These are phyloP conservation scores for Leccinum subtestaceum DNA, from an alignment of 768 basidiomycete species.

Conservation along the genomic window DNA sequence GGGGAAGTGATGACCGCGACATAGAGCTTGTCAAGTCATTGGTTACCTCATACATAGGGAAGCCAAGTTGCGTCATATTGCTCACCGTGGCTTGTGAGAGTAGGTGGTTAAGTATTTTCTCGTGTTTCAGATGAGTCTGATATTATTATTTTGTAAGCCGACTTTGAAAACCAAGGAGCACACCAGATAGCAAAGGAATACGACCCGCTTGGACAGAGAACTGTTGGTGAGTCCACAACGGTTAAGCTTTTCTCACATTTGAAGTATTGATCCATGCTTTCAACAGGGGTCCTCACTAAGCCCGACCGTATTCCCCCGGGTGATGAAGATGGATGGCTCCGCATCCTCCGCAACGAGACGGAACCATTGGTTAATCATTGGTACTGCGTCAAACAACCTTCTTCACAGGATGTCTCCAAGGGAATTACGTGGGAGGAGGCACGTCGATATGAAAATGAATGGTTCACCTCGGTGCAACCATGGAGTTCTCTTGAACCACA, in stretches of 20 bases:
- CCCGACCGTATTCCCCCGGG: conserved; percentile 52
- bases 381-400: conserved; percentile 44
- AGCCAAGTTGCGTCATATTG: conserved; percentile 66
- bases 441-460: conserved; percentile 51
- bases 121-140: conserved; percentile 34
- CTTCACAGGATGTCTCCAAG: conserved; percentile 20
- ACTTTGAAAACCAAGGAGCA: conserved; percentile 78
- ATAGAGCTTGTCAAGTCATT: conserved; percentile 60
- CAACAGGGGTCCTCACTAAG: conserved; percentile 51
- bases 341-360: conserved; percentile 52
- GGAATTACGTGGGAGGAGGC: conserved; percentile 56
- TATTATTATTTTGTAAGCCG: conserved; percentile 48
- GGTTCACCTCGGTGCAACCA: conserved; percentile 49
- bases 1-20: conserved; percentile 49
- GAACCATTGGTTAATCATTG: conserved; percentile 29
- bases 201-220: conserved; percentile 63
- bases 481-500: conserved; percentile 54
- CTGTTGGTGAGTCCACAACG: conserved; percentile 53
- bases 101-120: conserved; percentile 2
- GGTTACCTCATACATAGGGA: conserved; percentile 57
- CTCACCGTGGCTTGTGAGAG: conserved; percentile 54
- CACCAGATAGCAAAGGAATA: conserved; percentile 58
- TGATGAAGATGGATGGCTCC: conserved; percentile 46
- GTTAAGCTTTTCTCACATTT: conserved; percentile 52
- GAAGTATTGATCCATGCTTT: not conserved